Evolutionary conservation across 495 filamentous ascomycete species (phyloP), one percentile per base, ranked within the genome.

Genomic region (Sphaerosporella brunnea): DNA sequence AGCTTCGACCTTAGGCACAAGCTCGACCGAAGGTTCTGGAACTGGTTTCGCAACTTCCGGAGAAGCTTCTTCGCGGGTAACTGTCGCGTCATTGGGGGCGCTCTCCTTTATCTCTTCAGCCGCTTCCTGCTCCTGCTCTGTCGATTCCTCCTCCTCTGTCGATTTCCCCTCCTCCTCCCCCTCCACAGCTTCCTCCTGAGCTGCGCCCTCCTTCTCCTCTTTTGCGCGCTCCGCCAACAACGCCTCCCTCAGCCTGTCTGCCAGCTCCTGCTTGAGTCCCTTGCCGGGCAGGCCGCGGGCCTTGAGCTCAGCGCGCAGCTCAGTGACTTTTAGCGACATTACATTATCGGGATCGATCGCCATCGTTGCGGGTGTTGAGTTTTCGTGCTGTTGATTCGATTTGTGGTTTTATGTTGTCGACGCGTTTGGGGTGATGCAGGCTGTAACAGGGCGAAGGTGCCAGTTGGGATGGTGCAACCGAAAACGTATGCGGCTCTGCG

Each of bases 231-330:
- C 47, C 23, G 46, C 51, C 2, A 47, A 28, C 13, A 59, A 23
- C 16, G 44, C 48, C 2, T 63, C 62, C 9, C 47, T 42, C 43
- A 78, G 56, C 18, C 75, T 67, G 8, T 71, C 68, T 21, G 79
- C 64, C 10, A 79, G 66, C 5, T 67, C 67, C 8, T 70, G 66
- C 53, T 79, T 79, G 36, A 74, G 64, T 8, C 75, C 75, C 13
- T 66, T 65, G 25, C 68, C 66, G 0, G 71, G 60, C 3, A 78
- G 60, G 1, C 70, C 69, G 15, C 74, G 67, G 25, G 63, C 64
- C 60, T 73, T 78, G 15, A 79, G 62, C 58, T 76, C 71, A 19
- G 65, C 66, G 46, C 69, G 70, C 13, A 79, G 64, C 53, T 79
- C 73, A 9, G 70, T 62, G 25, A 79, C 75, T 53, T 72, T 79